Conservation (phyloP, 306 rosid genomes). For the Trichosanthes cucumerina region DNA sequence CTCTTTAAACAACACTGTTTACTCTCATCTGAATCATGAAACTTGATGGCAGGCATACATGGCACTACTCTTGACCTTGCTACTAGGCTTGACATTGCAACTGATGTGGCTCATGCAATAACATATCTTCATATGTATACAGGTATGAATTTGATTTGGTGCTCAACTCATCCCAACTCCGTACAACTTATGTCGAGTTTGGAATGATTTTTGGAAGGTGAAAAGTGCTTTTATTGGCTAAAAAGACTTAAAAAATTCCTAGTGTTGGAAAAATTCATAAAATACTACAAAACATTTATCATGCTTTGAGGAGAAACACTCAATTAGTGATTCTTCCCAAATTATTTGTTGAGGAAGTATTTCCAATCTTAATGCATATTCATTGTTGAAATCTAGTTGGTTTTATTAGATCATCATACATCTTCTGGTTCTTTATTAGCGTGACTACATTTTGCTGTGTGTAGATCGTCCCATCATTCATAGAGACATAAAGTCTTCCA, state of each 20-base stretch:
- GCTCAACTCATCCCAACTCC: neutral
- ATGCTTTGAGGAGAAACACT: neutral
- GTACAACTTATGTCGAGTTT: neutral
- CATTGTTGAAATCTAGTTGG: neutral
- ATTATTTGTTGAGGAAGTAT: neutral
- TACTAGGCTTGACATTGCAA: slow-evolving; percentile 75
- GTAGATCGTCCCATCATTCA: slow-evolving; percentile 95
- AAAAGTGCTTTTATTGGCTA: neutral
- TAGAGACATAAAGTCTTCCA: slow-evolving; percentile 92
- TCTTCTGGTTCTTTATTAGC: neutral
- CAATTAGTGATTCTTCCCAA: neutral
- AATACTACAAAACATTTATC: neutral
- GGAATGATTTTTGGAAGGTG: neutral
- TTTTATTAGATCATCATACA: neutral
- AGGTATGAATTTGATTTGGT: slow-evolving; percentile 30
- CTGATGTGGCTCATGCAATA: slow-evolving; percentile 90
- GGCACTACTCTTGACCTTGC: slow-evolving; percentile 65
- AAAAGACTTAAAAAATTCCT: neutral
- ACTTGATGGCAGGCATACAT: slow-evolving; percentile 41
- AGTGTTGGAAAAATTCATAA: neutral
- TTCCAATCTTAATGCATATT: neutral
- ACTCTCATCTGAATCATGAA: neutral
- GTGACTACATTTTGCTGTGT: neutral
- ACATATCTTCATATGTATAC: slow-evolving; percentile 95
- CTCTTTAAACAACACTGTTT: neutral